These are phyloP conservation scores for Coemansia sp. DNA, from an alignment of 192 early-diverging fungal genomes.

Conservation along the genomic window DNA sequence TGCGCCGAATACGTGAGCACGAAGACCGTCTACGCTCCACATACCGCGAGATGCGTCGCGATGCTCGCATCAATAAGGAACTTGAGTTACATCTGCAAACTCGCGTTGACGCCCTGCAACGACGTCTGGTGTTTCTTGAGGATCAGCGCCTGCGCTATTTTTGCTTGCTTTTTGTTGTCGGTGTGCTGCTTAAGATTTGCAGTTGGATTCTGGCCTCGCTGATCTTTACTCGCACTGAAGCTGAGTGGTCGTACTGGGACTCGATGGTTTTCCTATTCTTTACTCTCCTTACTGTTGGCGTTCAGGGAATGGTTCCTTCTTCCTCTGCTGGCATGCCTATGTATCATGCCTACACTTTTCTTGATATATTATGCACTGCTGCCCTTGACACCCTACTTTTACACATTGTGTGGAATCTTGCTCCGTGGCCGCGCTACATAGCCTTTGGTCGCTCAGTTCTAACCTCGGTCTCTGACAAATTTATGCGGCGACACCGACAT, in stretches of 20 bases:
- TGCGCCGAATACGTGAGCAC: constrained; percentile 37
- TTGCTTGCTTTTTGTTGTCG: constrained; percentile 25
- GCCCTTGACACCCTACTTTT: constrained; percentile 38
- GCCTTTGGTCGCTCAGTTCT: constrained; percentile 13
- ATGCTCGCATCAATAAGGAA: constrained; percentile 19
- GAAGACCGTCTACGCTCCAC: constrained; percentile 28
- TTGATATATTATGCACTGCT: constrained; percentile 48
- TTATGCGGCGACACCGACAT: constrained; percentile 8
- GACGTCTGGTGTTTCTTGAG: constrained; percentile 16
- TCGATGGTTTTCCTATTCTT: constrained; percentile 50
- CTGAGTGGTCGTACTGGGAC: constrained; percentile 53
- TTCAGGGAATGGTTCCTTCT: constrained; percentile 39
- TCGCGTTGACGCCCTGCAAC: constrained; percentile 27
- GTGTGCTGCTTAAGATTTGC: constrained; percentile 43
- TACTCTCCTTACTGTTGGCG: constrained; percentile 46
- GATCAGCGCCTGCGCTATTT: constrained; percentile 39
- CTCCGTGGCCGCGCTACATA: constrained; percentile 38
- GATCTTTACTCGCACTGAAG: constrained; percentile 42
- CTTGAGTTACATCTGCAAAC: not conserved
- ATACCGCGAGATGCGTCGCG: constrained; percentile 36
- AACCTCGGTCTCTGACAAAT: constrained; percentile 13
- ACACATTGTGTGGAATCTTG: constrained; percentile 46
- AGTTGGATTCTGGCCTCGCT: constrained; percentile 42
- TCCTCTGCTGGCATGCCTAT: constrained; percentile 42
- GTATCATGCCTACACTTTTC: constrained; percentile 41